Evolutionary conservation across 1,284 basidiomycete species (phyloP), one percentile per base, ranked within the genome.

Genomic region (Malassezia cuniculi): DNA sequence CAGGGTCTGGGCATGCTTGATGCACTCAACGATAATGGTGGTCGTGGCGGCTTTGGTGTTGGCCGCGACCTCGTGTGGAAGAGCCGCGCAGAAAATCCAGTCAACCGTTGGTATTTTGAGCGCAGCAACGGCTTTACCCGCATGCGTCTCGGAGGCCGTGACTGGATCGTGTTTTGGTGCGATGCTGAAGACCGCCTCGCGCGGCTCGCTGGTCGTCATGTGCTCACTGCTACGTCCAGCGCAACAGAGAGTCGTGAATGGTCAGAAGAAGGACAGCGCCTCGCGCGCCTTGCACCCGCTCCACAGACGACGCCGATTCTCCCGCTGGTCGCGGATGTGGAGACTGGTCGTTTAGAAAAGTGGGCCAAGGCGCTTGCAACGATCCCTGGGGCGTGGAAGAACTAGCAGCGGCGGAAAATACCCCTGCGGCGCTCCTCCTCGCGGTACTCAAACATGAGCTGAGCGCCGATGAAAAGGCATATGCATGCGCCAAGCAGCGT

Each of bases 61-160:
- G 87, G 87, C n/a, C 74, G 79, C 28, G 90, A 97, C 68, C 75
- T 99, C 41, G 85, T 97, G 20, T 99, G 90, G 90, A 78, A 93
- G 47, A 82, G 79, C 58, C 76, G 93, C 39, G 75, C 79, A 8
- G 76, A 90, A 69, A 99, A 99, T 68, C 87, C 87, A 0, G 80
- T 97, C 39, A 99, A 99, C 70, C 90, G 89, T 69, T 99, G 93
- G 93, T 99, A 99, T 71, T 94, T 86, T 57, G 93, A 99, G 68
- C 78, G 93, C 24, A 82, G 80, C 61, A 84, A 82, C 31, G 93
- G 93, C 7, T 90, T 94, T 69, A 55, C 87, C 25, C 75, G 82
- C 38, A 75, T 85, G 31, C 46, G 26, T 14, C 22, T 19, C 15
- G 45, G 45, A 18, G 42, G 40, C 15, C 43, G 42, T 1, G 48